phyloP scores from a whole-genome alignment of 306 rosid genomes.

The Lupinus albus region DNA sequence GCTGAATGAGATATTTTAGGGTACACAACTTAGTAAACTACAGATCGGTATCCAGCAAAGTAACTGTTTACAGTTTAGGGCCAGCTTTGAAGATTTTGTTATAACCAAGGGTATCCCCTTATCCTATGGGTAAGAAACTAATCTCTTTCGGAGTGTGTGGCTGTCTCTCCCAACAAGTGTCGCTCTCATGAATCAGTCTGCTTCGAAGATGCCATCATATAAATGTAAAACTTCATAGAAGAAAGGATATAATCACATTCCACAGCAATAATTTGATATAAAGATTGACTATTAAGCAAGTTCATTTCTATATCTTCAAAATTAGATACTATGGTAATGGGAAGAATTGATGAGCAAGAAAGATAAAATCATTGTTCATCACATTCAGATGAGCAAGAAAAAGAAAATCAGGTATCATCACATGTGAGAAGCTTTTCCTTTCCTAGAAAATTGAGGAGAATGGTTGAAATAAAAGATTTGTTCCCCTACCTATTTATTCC shows the following conservation, averaged over 20 bases:
- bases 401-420: not conserved
- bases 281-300: slow-evolving; percentile 5
- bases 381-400: not conserved
- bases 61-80: slow-evolving; percentile 3
- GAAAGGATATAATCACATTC: slow-evolving; percentile 4
- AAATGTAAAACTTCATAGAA: slow-evolving; percentile 7
- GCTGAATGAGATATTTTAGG: slow-evolving; percentile 17
- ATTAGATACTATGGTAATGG: not conserved
- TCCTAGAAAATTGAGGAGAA: not conserved
- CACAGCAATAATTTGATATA: slow-evolving; percentile 1
- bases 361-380: not conserved
- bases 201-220: slow-evolving; percentile 5
- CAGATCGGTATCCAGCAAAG: slow-evolving; percentile 22
- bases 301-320: slow-evolving; percentile 22
- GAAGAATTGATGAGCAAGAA: not conserved
- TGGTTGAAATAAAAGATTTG: not conserved
- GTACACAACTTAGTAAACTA: slow-evolving; percentile 3
- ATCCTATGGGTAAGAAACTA: too few relatives aligned
- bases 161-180: too few relatives aligned
- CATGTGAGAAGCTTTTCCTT: not conserved
- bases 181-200: too few relatives aligned
- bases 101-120: too few relatives aligned
- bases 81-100: not conserved
- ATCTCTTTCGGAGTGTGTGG: too few relatives aligned
- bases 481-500: not conserved